Evolutionary conservation across 805 yeast species (phyloP).

Genomic region (Starmerella floricola): DNA sequence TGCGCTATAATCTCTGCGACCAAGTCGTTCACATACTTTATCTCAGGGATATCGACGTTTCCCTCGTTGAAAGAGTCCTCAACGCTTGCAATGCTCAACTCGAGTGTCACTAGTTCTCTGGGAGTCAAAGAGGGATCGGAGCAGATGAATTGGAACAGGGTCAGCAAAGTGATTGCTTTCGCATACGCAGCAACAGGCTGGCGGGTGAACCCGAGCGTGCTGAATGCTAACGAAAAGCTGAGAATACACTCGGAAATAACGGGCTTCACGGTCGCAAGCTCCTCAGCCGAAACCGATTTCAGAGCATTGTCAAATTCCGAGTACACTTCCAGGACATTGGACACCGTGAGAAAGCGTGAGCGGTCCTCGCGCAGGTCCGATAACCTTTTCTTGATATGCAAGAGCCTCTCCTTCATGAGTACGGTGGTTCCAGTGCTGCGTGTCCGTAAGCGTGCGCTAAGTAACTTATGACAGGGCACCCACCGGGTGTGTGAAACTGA

Average conservation of each 20-base stretch:
- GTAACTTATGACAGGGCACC: no score
- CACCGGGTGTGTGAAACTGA: no score
- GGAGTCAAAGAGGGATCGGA: slow-evolving; percentile 74
- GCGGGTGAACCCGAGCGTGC: slow-evolving; percentile 82
- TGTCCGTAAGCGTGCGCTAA: no score
- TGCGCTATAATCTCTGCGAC: slow-evolving; percentile 1
- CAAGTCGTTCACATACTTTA: slow-evolving; percentile 22
- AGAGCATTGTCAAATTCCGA: slow-evolving; percentile 15
- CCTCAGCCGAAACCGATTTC: slow-evolving; percentile 10
- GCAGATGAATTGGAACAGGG: slow-evolving; percentile 67
- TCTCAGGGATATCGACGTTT: slow-evolving; percentile 40
- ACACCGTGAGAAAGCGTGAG: slow-evolving; percentile 13
- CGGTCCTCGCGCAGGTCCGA: slow-evolving; percentile 18
- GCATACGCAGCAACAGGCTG: slow-evolving; percentile 93
- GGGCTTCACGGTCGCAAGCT: slow-evolving; percentile 1
- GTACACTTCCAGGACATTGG: slow-evolving; percentile 15
- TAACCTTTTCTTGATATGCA: slow-evolving; percentile 11
- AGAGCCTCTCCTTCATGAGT: slow-evolving; percentile 10
- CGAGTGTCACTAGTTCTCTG: slow-evolving; percentile 70
- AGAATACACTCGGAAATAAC: slow-evolving; percentile 26
- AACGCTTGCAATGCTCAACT: slow-evolving; percentile 60
- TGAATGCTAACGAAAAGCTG: slow-evolving; percentile 68
- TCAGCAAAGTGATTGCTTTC: slow-evolving; percentile 72
- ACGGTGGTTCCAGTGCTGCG: no score
- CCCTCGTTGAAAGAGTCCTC: slow-evolving; percentile 42